These are phyloP conservation scores for Candida buenavistaensis DNA, from an alignment of 1,139 yeast species.

Conservation along the genomic window DNA sequence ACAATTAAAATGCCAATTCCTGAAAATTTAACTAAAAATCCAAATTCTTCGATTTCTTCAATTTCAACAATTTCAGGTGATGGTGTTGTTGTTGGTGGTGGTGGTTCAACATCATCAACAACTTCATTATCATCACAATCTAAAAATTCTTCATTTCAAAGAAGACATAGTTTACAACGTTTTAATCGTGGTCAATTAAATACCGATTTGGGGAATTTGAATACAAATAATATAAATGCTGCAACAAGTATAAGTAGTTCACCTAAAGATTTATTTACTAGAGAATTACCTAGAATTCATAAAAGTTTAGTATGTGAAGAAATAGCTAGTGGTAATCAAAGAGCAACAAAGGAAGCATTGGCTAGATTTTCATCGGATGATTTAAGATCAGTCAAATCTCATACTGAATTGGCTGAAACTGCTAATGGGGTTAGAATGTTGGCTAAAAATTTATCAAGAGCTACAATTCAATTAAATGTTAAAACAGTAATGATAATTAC, in stretches of 20 bases:
- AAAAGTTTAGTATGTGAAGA: conserved; percentile 33
- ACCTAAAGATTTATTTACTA: conserved; percentile 12
- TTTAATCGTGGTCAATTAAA: conserved; percentile 9
- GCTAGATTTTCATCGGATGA: conserved; percentile 38
- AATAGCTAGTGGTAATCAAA: conserved; percentile 7
- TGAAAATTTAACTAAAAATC: too few relatives aligned
- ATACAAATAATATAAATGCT: background rate
- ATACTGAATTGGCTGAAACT: conserved; percentile 76
- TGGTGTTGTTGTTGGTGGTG: too few relatives aligned
- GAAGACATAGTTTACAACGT: conserved; percentile 8
- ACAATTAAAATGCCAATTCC: too few relatives aligned
- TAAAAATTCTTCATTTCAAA: conserved; percentile 9
- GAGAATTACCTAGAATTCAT: conserved; percentile 36
- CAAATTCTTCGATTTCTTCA: too few relatives aligned
- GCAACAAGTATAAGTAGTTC: conserved; percentile 12
- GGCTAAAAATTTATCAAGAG: conserved; percentile 71
- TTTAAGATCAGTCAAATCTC: conserved; percentile 55
- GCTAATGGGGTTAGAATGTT: conserved; percentile 84
- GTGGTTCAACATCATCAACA: conserved; percentile 7
- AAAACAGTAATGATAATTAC: conserved; percentile 77
- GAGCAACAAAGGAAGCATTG: conserved; percentile 30
- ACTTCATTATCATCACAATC: conserved; percentile 10
- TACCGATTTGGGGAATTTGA: too few relatives aligned
- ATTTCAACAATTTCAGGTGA: too few relatives aligned
- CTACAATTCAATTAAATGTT: conserved; percentile 71